Evolutionary conservation across 2,329 filamentous ascomycete genomes (phyloP).

Genomic region (Apiospora malaysiana): DNA sequence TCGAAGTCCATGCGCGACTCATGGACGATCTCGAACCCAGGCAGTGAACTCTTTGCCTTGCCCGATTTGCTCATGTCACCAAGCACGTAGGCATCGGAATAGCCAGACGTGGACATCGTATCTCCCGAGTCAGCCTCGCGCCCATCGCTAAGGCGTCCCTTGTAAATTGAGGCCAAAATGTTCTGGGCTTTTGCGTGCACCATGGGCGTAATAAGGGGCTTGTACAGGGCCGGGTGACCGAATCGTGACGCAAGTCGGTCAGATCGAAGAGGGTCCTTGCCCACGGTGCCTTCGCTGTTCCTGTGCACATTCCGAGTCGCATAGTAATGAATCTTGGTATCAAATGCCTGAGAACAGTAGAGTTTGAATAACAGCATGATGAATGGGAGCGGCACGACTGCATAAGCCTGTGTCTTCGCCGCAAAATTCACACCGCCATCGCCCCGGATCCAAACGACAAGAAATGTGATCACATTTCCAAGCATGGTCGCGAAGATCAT

Average conservation of each 20-base stretch:
- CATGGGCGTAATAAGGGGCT: constrained; percentile 91
- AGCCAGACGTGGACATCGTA: constrained; percentile 67
- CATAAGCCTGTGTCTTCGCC: constrained; percentile 65
- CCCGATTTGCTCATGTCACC: constrained; percentile 74
- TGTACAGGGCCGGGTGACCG: constrained; percentile 89
- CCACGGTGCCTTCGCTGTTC: constrained; percentile 50
- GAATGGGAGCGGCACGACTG: constrained; percentile 76
- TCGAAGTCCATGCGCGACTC: constrained; percentile 88
- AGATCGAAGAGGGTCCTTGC: constrained; percentile 60
- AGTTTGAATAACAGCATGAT: constrained; percentile 84
- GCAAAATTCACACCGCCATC: constrained; percentile 45
- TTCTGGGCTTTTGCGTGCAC: constrained; percentile 91
- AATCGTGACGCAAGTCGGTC: constrained; percentile 80
- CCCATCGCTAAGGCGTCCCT: constrained; percentile 75
- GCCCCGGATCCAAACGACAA: constrained; percentile 75
- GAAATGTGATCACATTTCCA: constrained; percentile 77
- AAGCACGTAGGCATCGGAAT: constrained; percentile 82
- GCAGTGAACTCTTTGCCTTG: constrained; percentile 52
- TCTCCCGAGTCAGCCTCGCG: constrained; percentile 64
- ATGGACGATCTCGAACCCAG: constrained; percentile 88
- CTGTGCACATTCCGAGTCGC: constrained; percentile 65
- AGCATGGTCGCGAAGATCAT: constrained; percentile 82
- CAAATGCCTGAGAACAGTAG: constrained; percentile 79
- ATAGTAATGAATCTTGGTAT: constrained; percentile 81
- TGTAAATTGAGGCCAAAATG: constrained; percentile 83